A percentile compares a stretch with the other conserved stretches of the same genome.
These are phyloP conservation scores for Trichoderma atroviride DNA, from an alignment of 2,329 filamentous ascomycete species.

Conservation along the genomic window DNA sequence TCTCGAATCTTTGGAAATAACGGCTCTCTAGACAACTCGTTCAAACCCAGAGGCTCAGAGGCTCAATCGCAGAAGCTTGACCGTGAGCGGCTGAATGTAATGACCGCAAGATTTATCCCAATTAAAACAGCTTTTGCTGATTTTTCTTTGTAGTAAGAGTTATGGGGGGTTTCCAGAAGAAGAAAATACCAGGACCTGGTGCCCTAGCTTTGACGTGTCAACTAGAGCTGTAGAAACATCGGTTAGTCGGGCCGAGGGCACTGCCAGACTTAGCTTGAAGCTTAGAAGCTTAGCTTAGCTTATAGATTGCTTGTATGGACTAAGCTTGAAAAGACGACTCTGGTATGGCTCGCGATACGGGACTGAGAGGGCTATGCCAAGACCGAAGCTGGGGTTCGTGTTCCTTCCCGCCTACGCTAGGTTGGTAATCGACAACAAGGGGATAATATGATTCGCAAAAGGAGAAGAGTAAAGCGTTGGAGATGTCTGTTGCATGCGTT, in stretches of 20 bases:
- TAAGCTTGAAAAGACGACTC: neutral
- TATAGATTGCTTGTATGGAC: neutral
- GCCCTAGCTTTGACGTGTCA: neutral
- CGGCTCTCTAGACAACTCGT: neutral
- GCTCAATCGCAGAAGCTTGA: neutral
- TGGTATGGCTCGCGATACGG: neutral
- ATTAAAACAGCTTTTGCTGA: neutral
- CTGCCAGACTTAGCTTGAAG: constrained; percentile 4
- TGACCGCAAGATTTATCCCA: neutral
- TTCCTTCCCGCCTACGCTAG: neutral
- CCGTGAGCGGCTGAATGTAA: too few species aligned
- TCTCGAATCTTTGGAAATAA: neutral
- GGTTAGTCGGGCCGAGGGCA: constrained; percentile 2
- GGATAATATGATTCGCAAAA: neutral
- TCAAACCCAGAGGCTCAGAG: neutral
- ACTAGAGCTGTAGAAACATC: neutral
- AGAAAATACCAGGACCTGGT: neutral
- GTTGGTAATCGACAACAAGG: neutral
- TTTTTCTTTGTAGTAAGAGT: neutral
- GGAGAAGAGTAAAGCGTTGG: neutral
- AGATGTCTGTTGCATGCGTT: neutral
- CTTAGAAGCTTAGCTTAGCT: neutral
- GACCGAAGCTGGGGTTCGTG: neutral
- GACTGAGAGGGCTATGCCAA: neutral
- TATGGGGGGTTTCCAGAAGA: neutral